Percentiles rank a stretch among this genome's conserved stretches.
Conservation (phyloP, 129 eudicot genomes). For the Scalesia atractyloides region DNA sequence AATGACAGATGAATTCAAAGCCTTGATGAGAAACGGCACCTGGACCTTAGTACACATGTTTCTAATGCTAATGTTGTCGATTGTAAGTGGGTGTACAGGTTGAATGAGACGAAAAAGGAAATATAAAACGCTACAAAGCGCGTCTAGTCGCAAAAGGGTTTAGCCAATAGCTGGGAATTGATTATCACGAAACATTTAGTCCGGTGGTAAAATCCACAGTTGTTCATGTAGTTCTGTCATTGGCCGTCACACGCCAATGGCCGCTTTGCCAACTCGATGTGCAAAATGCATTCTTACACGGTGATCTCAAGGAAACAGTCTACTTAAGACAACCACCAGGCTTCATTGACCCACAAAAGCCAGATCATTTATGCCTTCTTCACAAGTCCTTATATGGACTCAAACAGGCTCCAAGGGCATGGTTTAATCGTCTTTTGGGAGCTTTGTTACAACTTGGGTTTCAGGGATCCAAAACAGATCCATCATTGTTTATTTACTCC, state of each 20-base stretch:
- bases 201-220: too few relatives aligned
- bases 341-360: not conserved
- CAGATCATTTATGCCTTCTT: not conserved
- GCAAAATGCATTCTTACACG: too few relatives aligned
- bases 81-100: slow-evolving; percentile 2
- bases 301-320: not conserved
- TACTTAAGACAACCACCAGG: not conserved
- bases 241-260: too few relatives aligned
- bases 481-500: not conserved
- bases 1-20: not conserved
- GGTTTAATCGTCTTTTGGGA: not conserved
- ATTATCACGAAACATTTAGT: not conserved
- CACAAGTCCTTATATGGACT: not conserved
- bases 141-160: not conserved
- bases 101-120: not conserved
- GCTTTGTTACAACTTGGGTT: not conserved
- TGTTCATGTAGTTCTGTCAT: not conserved
- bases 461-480: not conserved
- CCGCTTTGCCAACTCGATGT: too few relatives aligned
- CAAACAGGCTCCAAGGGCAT: not conserved
- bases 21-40: not conserved
- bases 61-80: not conserved
- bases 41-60: not conserved
- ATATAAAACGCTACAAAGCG: not conserved
- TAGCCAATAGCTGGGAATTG: not conserved